Conservation (phyloP, 2,329 filamentous ascomycete species). For the Neonectria coccinea region DNA sequence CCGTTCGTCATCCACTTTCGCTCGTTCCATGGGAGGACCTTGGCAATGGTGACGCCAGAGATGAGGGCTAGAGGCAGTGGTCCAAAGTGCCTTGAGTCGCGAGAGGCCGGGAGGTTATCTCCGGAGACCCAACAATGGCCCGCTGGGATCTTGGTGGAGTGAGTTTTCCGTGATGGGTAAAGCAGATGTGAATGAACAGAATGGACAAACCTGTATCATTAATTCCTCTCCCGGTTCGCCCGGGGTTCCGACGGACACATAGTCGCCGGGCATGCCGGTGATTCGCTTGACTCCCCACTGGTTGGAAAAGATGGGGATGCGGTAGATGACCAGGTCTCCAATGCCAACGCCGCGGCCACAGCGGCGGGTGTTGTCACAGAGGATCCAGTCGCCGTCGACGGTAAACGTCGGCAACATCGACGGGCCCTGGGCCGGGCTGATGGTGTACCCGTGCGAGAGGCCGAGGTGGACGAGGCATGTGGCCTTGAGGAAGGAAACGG, state of each 20-base stretch:
- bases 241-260: slow-evolving; percentile 75
- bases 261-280: slow-evolving; percentile 80
- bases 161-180: background rate
- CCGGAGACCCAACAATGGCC: slow-evolving; percentile 94
- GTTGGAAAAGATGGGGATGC: slow-evolving; percentile 75
- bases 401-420: slow-evolving; percentile 92
- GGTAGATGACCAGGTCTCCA: slow-evolving; percentile 87
- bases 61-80: slow-evolving; percentile 88
- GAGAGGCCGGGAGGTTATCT: slow-evolving; percentile 85
- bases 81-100: slow-evolving; percentile 89
- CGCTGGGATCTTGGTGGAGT: slow-evolving; percentile 75
- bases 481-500: slow-evolving; percentile 50
- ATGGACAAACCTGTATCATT: slow-evolving; percentile 72
- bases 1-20: slow-evolving; percentile 58
- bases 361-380: slow-evolving; percentile 76
- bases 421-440: slow-evolving; percentile 74
- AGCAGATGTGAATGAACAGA: background rate
- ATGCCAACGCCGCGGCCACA: slow-evolving; percentile 74
- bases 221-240: slow-evolving; percentile 57
- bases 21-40: slow-evolving; percentile 64
- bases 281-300: slow-evolving; percentile 82
- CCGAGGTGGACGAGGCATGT: slow-evolving; percentile 59
- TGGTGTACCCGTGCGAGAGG: slow-evolving; percentile 70
- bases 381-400: slow-evolving; percentile 73
- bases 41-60: slow-evolving; percentile 82